Base-by-base conservation (phyloP, 768 basidiomycete genomes). In the Boletus rex-veris region DNA sequence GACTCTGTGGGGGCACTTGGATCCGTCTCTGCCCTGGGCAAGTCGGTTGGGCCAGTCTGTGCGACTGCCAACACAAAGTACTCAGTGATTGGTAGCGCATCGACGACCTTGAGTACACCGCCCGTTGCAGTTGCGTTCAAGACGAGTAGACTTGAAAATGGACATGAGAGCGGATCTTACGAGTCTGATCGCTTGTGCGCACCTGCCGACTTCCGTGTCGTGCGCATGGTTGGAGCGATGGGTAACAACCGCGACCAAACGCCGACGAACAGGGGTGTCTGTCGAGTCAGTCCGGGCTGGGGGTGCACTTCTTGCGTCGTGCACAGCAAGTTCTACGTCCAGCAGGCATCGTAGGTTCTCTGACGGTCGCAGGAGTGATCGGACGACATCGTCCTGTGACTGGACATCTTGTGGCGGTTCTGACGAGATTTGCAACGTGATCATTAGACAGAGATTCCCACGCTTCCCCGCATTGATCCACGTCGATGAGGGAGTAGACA, bases 131-230 rank as follows among this genome's bases (percentile, higher is more conserved):
- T 45, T 3, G 28, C 12, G 33, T 54, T 48, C 19, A 60, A 54
- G 18, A 69, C 49, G 24, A 69, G 37, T 2, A 69, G 43, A 28
- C 66, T 67, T 56, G 35, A 37, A 26, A 42, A 37, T 2, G 36
- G 19, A 14, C 18, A 38, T 58, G 26, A 67, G 52, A n/a, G 18
- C 26, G 40, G 14, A 31, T 42, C 24, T 43, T 12, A 18, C n/a
- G 26, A 28, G 26, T 35, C 33, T 14, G 11, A 14, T 35, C 33
- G 33, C 12, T 35, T 35, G 12, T 35, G 26, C 75, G 39, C 52
- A 83, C 83, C 81, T 75, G 57, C 79, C 84, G 63, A 83, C 75
- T 57, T 84, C 82, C n/a, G 68, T 69, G 18, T 71, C 66, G 46
- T 70, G 69, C 60, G 68, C 68, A 48, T 72, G 65, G 58, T 74